These are phyloP conservation scores for Achaetomiella virescens DNA, from an alignment of 495 filamentous ascomycete genomes.

Conservation along the genomic window DNA sequence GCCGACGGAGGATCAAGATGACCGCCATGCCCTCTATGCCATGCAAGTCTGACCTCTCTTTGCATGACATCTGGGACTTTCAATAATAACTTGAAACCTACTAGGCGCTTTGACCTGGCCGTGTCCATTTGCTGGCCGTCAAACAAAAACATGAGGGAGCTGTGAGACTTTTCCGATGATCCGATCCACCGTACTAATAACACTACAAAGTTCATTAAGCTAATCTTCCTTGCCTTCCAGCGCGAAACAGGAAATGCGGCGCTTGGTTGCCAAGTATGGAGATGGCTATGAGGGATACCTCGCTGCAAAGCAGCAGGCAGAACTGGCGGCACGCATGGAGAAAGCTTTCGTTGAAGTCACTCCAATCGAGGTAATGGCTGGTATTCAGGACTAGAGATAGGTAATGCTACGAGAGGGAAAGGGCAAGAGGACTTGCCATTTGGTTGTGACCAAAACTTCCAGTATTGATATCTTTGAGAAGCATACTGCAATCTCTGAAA, in stretches of 20 bases:
- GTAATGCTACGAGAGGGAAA: no score
- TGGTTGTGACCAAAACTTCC: no score
- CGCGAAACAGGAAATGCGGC: not conserved
- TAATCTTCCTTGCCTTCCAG: not conserved
- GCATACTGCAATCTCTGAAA: no score
- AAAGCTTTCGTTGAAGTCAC: no score
- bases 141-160: not conserved
- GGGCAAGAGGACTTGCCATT: no score
- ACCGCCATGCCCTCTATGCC: not conserved
- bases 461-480: no score
- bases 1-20: not conserved
- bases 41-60: not conserved
- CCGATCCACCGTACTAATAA: not conserved
- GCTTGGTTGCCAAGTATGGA: not conserved
- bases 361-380: no score
- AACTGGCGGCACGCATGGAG: no score
- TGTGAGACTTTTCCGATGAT: not conserved
- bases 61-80: no score
- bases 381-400: no score
- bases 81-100: not conserved
- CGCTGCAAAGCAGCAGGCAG: not conserved
- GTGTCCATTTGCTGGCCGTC: not conserved
- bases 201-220: no score
- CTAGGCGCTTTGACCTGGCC: not conserved
- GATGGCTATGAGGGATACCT: not conserved